Evolutionary conservation across 2,329 filamentous ascomycete genomes (phyloP).

Genomic region (Sclerotinia nivalis): DNA sequence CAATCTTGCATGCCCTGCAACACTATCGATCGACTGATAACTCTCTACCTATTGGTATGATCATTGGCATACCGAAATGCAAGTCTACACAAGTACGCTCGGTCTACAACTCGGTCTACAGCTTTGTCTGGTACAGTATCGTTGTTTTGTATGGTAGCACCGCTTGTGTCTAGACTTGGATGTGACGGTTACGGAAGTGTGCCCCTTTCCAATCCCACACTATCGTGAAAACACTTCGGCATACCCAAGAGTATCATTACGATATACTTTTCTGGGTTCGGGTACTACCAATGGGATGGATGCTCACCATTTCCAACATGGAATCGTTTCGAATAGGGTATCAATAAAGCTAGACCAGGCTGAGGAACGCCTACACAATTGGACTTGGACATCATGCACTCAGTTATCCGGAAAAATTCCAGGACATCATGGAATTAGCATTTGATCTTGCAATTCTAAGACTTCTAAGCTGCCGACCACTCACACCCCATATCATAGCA

Average conservation of each 20-base stretch:
- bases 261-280: slow-evolving; percentile 16
- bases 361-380: slow-evolving; percentile 19
- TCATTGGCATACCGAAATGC: slow-evolving; percentile 16
- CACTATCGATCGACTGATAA: slow-evolving; percentile 20
- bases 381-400: slow-evolving; percentile 29
- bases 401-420: slow-evolving; percentile 35
- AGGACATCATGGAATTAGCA: slow-evolving; percentile 24
- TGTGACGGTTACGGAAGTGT: slow-evolving; percentile 8
- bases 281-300: slow-evolving; percentile 15
- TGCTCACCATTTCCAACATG: slow-evolving; percentile 15
- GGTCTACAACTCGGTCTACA: slow-evolving; percentile 14
- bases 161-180: slow-evolving; percentile 11
- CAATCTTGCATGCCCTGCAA: slow-evolving; percentile 22
- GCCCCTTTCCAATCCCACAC: slow-evolving; percentile 16
- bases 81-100: slow-evolving; percentile 14
- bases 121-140: slow-evolving; percentile 14
- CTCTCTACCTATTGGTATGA: slow-evolving; percentile 18
- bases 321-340: slow-evolving; percentile 19
- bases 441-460: slow-evolving; percentile 23
- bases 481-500: slow-evolving; percentile 28
- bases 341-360: slow-evolving; percentile 21
- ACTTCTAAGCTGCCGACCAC: slow-evolving; percentile 21
- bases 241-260: slow-evolving; percentile 13
- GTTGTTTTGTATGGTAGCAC: slow-evolving; percentile 13
- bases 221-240: slow-evolving; percentile 11